phyloP scores from a whole-genome alignment of 164 flowering plant genomes.

The Liquidambar formosana region DNA sequence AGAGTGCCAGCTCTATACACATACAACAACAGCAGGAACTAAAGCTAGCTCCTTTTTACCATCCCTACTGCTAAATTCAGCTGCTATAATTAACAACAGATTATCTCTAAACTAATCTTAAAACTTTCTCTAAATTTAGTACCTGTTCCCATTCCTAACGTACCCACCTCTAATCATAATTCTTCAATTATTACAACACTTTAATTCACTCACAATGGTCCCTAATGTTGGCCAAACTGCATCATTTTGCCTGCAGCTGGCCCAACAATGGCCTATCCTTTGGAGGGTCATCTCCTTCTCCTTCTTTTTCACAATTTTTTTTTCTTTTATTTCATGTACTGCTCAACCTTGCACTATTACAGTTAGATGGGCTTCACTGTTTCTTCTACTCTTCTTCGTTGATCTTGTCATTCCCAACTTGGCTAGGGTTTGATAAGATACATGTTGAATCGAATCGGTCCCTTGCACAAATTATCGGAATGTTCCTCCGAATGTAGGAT shows the following conservation, averaged over 20 bases:
- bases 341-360: conserved; percentile 7
- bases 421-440: conserved; percentile 30
- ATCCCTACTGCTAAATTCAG: not conserved
- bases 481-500: conserved; percentile 72
- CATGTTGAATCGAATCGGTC: conserved; percentile 7
- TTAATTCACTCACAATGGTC: conserved; percentile 23
- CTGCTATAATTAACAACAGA: not conserved
- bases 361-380: conserved; percentile 9
- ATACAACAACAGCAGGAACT: conserved; percentile 9
- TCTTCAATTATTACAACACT: conserved; percentile 39
- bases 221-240: conserved; percentile 37
- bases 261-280: conserved; percentile 34
- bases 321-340: not conserved
- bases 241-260: conserved; percentile 48
- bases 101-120: conserved; percentile 10
- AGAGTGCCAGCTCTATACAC: conserved; percentile 34
- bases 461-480: conserved; percentile 35
- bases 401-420: conserved; percentile 35
- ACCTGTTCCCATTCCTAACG: conserved; percentile 18
- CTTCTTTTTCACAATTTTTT: conserved; percentile 3
- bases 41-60: conserved; percentile 23
- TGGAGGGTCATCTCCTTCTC: conserved; percentile 19
- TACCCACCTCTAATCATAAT: conserved; percentile 19
- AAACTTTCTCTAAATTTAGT: conserved; percentile 8
- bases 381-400: conserved; percentile 4